Conservation (phyloP, 2,329 filamentous ascomycete genomes). For the Aspergillus pseudonomiae region DNA sequence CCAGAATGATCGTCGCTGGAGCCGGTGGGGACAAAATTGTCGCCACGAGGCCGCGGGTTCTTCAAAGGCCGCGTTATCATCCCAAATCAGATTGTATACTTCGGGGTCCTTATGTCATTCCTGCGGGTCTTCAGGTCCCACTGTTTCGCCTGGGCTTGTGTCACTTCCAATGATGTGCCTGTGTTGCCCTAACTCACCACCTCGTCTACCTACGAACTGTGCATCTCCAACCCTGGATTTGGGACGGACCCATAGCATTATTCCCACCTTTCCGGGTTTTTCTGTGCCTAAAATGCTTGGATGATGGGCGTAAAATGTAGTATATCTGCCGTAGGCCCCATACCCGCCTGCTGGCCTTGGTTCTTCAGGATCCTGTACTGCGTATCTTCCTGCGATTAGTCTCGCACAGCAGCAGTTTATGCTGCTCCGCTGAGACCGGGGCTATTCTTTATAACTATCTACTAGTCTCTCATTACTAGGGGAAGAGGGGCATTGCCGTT, state of each 20-base stretch:
- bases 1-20: slow-evolving; percentile 13
- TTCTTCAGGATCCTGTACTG: slow-evolving; percentile 11
- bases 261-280: not conserved
- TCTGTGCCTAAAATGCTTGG: not conserved
- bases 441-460: not conserved
- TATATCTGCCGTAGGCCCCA: slow-evolving; percentile 8
- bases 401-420: not conserved
- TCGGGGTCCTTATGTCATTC: slow-evolving; percentile 12
- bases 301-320: not conserved
- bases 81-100: slow-evolving; percentile 13
- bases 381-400: slow-evolving; percentile 17
- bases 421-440: not conserved
- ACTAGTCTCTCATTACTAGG: not conserved
- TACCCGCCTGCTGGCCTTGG: not conserved
- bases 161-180: not conserved
- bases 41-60: slow-evolving; percentile 12
- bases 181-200: not conserved
- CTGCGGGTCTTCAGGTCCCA: slow-evolving; percentile 8
- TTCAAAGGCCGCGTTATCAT: slow-evolving; percentile 9
- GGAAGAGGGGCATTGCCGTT: not conserved
- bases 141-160: slow-evolving; percentile 4
- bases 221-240: not conserved
- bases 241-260: not conserved
- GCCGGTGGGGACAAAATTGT: slow-evolving; percentile 2
- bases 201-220: slow-evolving; percentile 3